Evolutionary conservation across 805 yeast species (phyloP), one percentile per base, ranked within the genome.

Genomic region (Yarrowia sp.): DNA sequence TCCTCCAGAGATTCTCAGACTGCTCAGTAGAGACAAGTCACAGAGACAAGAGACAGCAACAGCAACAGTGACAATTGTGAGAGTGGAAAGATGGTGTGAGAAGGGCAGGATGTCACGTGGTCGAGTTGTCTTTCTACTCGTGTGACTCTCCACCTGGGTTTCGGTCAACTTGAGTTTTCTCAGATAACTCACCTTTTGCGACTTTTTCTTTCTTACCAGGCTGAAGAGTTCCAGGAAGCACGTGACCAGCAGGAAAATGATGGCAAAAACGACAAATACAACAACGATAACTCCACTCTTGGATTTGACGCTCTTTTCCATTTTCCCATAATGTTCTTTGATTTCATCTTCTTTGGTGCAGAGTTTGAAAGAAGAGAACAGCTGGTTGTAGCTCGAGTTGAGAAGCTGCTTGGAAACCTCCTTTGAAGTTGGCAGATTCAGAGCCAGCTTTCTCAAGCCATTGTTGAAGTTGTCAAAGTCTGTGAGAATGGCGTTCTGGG

Each of bases 41-140:
- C 63, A 55, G 9, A 55, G 9, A 15, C 63, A 55, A 2, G 63
- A 55, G 2, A 55, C 36, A 7, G 63, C 46, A 17, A 55, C 47
- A n/a, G 63, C 63, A n/a, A 55, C 46, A 40, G 47, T 55, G 49
- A 55, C 38, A 24, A 55, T 40, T 9, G 63, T 40, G n/a, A 55
- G 63, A n/a, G 63, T 42, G 9, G 39, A 24, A 10, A 55, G 12
- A 8, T 24, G 63, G 3, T 55, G 63, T 1, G 63, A 20, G 7
- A 55, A 17, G 20, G 63, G 63, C 13, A 40, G 14, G 1, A n/a
- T 12, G 3, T 40, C 36, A n/a, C 39, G 47, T 12, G 47, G 7
- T 10, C 7, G 1, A 36, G 9, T 8, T 20, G 1, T 55, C 9
- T 36, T 50, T 5, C 9, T 14, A 8, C 12, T 24, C 24, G n/a